These are phyloP conservation scores for Zygoascus ofunaensis DNA, from an alignment of 805 yeast species.

Conservation along the genomic window DNA sequence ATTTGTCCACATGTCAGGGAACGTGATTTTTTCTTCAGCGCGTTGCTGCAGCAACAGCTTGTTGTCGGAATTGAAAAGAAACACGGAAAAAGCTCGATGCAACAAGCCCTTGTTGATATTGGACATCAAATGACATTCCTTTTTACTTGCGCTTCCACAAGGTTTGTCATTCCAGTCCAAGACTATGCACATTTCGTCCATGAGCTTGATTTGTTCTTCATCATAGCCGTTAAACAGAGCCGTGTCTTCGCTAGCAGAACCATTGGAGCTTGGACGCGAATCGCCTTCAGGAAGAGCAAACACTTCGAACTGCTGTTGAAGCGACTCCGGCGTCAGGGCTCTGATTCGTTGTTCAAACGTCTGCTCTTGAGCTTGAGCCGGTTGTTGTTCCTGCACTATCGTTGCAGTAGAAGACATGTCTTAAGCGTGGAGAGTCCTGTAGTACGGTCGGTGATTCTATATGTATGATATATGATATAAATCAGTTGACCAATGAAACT, in stretches of 20 bases:
- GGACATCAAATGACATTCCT: slow-evolving; percentile 63
- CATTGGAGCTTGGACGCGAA: neutral
- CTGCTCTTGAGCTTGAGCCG: too few relatives aligned
- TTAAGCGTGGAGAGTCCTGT: too few relatives aligned
- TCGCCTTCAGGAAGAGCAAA: slow-evolving; percentile 2
- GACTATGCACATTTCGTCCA: slow-evolving; percentile 96
- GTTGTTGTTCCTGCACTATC: too few relatives aligned
- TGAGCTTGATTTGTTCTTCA: slow-evolving; percentile 83
- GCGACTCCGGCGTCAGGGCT: neutral
- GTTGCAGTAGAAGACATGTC: too few relatives aligned
- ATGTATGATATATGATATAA: too few relatives aligned
- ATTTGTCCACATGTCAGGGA: slow-evolving; percentile 96
- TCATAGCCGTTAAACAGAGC: slow-evolving; percentile 75
- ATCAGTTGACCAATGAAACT: too few relatives aligned
- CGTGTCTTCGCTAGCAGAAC: slow-evolving; percentile 18
- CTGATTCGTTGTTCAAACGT: slow-evolving; percentile 2
- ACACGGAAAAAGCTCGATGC: slow-evolving; percentile 96
- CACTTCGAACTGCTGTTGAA: neutral
- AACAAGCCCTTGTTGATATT: slow-evolving; percentile 79
- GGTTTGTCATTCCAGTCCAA: slow-evolving; percentile 81
- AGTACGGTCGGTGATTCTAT: too few relatives aligned
- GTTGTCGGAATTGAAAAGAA: slow-evolving; percentile 69
- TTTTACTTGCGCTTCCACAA: slow-evolving; percentile 89
- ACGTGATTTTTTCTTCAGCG: slow-evolving; percentile 93
- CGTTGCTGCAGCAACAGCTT: slow-evolving; percentile 85